Percentiles rank a stretch among this genome's conserved stretches.
phyloP scores from a whole-genome alignment of 2,329 filamentous ascomycete genomes.

The Harringtonia aguacate region DNA sequence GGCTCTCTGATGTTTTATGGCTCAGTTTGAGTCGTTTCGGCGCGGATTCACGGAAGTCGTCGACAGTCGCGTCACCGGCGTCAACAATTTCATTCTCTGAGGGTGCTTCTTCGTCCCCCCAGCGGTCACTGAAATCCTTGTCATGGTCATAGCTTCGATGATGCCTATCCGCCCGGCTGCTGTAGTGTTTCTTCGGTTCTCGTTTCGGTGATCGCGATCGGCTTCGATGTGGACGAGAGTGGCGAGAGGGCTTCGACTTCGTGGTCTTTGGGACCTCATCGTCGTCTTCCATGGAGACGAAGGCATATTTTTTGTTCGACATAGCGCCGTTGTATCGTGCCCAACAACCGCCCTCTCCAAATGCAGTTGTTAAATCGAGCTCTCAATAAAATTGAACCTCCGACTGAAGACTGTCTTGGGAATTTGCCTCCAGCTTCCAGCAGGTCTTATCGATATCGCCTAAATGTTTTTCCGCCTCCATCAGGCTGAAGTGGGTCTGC shows the following conservation, averaged over 20 bases:
- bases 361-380: no score
- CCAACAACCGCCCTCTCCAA: no score
- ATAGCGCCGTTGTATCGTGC: conserved; percentile 7
- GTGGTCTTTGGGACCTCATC: conserved; percentile 40
- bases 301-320: conserved; percentile 50
- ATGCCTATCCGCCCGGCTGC: conserved; percentile 24
- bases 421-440: no score
- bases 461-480: conserved; percentile 7
- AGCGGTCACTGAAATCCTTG: conserved; percentile 60
- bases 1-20: conserved; percentile 27
- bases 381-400: no score
- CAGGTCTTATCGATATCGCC: conserved; percentile 11
- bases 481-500: not conserved
- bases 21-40: conserved; percentile 58
- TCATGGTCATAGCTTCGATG: conserved; percentile 21
- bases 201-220: conserved; percentile 14
- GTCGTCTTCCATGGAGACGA: conserved; percentile 56
- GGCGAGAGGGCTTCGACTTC: conserved; percentile 14
- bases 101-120: conserved; percentile 65
- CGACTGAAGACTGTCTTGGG: not conserved
- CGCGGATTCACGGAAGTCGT: conserved; percentile 57
- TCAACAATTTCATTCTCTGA: conserved; percentile 15
- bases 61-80: conserved; percentile 30
- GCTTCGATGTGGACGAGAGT: conserved; percentile 14
- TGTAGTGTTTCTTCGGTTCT: conserved; percentile 27